Percentiles rank a stretch among this genome's conserved stretches.
Conservation (phyloP, 2,329 filamentous ascomycete genomes). For the Nannizzia gypsea region DNA sequence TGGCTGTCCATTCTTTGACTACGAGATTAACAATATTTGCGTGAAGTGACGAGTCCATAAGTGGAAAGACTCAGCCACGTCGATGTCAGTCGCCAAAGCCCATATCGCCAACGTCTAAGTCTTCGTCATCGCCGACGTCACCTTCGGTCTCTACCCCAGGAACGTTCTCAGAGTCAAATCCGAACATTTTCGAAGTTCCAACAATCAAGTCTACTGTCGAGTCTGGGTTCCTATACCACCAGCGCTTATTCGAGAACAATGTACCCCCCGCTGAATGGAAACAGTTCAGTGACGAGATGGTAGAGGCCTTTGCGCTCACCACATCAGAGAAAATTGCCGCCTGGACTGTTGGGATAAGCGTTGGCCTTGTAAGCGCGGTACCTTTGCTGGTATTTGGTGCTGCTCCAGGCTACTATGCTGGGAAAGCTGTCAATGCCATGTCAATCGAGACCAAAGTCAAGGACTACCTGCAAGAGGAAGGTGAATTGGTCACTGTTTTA, state of each 20-base stretch:
- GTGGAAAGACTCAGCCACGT: background rate
- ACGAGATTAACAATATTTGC: background rate
- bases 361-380: constrained; percentile 7
- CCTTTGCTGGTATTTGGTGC: constrained; percentile 6
- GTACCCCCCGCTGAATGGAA: constrained; percentile 11
- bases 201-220: constrained; percentile 2
- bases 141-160: background rate
- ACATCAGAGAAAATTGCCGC: constrained; percentile 8
- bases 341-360: constrained; percentile 9
- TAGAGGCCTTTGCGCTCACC: constrained; percentile 6
- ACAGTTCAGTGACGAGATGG: constrained; percentile 9
- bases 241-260: constrained; percentile 9
- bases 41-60: background rate
- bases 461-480: constrained; percentile 6
- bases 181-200: constrained; percentile 8
- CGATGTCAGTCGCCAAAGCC: constrained; percentile 1
- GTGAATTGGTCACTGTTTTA: constrained; percentile 9
- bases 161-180: background rate
- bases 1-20: background rate
- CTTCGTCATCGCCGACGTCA: background rate
- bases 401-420: constrained; percentile 11
- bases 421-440: constrained; percentile 9
- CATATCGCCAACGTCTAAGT: background rate
- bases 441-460: constrained; percentile 10
- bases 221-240: constrained; percentile 11